These are phyloP conservation scores for Phaffomyces thermotolerans DNA, from an alignment of 805 yeast species.

Conservation along the genomic window DNA sequence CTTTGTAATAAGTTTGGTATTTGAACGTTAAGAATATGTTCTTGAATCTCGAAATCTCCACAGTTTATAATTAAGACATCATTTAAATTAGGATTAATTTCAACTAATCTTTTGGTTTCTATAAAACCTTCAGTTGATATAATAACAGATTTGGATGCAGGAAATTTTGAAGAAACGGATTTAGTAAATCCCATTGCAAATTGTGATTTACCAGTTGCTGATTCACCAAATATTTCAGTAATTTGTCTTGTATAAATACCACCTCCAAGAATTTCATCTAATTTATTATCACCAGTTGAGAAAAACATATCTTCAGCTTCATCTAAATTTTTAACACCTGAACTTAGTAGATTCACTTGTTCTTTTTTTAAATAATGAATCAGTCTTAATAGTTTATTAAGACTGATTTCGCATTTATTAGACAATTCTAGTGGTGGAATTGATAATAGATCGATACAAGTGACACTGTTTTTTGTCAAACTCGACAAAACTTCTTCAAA, in stretches of 20 bases:
- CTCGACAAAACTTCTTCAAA: slow-evolving; percentile 24
- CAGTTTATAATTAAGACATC: slow-evolving; percentile 50
- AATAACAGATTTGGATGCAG: slow-evolving; percentile 46
- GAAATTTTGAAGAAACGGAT: slow-evolving; percentile 46
- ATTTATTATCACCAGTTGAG: slow-evolving; percentile 44
- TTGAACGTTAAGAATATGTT: slow-evolving; percentile 63
- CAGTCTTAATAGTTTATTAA: slow-evolving; percentile 7
- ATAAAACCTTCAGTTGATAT: slow-evolving; percentile 73
- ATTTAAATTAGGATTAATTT: slow-evolving; percentile 33
- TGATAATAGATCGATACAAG: slow-evolving; percentile 35
- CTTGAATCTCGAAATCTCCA: slow-evolving; percentile 63
- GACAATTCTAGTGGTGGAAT: slow-evolving; percentile 30
- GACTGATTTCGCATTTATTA: slow-evolving; percentile 26
- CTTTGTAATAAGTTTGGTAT: slow-evolving; percentile 47
- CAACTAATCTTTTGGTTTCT: slow-evolving; percentile 57
- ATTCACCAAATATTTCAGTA: slow-evolving; percentile 77
- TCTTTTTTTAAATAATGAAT: slow-evolving; percentile 9
- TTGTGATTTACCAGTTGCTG: slow-evolving; percentile 85
- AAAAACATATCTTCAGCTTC: slow-evolving; percentile 15
- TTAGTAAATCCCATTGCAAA: slow-evolving; percentile 59
- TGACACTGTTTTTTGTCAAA: slow-evolving; percentile 21
- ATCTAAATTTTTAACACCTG: slow-evolving; percentile 6
- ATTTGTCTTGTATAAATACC: slow-evolving; percentile 50
- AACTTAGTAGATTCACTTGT: slow-evolving; percentile 24
- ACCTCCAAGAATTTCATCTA: slow-evolving; percentile 47